Conservation (phyloP, 225 moss, liverwort and hornwort genomes). For the Sphagnum tenellum region DNA sequence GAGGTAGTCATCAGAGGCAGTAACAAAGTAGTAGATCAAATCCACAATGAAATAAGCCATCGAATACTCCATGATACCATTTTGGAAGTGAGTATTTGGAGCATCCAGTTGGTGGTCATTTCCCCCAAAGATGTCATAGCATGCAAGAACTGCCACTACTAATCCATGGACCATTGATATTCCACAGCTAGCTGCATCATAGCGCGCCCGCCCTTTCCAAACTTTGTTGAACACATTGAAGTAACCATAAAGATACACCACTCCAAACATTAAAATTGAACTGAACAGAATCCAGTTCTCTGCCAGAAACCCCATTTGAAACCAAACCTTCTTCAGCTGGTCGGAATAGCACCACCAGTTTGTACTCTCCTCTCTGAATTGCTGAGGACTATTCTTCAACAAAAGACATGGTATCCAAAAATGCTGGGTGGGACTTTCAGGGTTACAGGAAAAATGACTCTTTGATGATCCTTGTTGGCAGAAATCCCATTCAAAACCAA, state of each 20-base stretch:
- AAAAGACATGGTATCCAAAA: too few species aligned
- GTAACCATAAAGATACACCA: constrained; percentile 55
- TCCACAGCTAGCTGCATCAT: constrained; percentile 92
- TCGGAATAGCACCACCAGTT: too few species aligned
- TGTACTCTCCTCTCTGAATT: too few species aligned
- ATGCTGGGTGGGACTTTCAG: too few species aligned
- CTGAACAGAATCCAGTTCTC: constrained; percentile 32
- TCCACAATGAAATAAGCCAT: constrained; percentile 97
- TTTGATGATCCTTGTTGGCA: too few species aligned
- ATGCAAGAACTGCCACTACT: constrained; percentile 45
- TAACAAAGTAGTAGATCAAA: constrained; percentile 68
- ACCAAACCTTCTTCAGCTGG: constrained; percentile 28
- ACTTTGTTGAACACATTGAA: constrained; percentile 51
- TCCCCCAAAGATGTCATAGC: constrained; percentile 33
- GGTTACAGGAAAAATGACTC: too few species aligned
- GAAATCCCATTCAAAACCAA: not conserved
- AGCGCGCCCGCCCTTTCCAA: constrained; percentile 71
- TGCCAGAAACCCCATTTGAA: not conserved
- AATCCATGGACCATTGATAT: constrained; percentile 81
- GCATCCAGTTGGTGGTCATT: constrained; percentile 63
- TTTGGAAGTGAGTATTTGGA: constrained; percentile 53
- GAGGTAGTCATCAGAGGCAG: constrained; percentile 78
- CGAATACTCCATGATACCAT: constrained; percentile 94
- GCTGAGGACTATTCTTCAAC: too few species aligned
- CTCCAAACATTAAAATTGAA: constrained; percentile 36